Percentiles rank a stretch among this genome's conserved stretches.
phyloP scores from a whole-genome alignment of 768 basidiomycete genomes.

The Hericium alpestre region DNA sequence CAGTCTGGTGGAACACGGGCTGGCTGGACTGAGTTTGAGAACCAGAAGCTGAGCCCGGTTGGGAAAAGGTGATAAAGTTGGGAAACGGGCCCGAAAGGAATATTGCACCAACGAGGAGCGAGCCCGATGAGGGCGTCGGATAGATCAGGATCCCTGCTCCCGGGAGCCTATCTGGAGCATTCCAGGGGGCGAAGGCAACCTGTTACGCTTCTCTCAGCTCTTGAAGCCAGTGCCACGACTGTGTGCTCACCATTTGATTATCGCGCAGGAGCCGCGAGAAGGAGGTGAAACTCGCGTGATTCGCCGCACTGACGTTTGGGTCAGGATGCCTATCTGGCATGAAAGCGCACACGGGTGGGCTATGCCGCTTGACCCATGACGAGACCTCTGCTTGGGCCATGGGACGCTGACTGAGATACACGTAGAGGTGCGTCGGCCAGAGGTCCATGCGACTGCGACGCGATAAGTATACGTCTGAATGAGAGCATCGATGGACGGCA shows the following conservation, averaged over 20 bases:
- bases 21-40: constrained; percentile 33
- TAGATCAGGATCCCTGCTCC: constrained; percentile 14
- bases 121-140: constrained; percentile 5
- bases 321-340: constrained; percentile 51
- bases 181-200: constrained; percentile 11
- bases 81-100: constrained; percentile 35
- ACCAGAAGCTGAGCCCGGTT: constrained; percentile 10
- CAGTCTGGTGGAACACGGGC: background rate
- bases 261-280: constrained; percentile 43
- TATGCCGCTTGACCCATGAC: constrained; percentile 38
- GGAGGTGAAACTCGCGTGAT: constrained; percentile 43
- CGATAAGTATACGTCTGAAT: background rate
- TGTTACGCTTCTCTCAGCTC: background rate
- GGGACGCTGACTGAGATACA: constrained; percentile 30
- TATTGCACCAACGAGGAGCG: constrained; percentile 11
- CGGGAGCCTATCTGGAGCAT: constrained; percentile 3
- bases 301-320: constrained; percentile 35
- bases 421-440: constrained; percentile 41
- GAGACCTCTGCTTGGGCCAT: constrained; percentile 37
- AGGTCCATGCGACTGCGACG: constrained; percentile 35
- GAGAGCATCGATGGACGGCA: constrained; percentile 8
- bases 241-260: constrained; percentile 36
- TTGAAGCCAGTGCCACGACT: background rate
- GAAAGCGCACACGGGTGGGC: constrained; percentile 45
- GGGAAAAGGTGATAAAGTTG: constrained; percentile 28